phyloP scores from a whole-genome alignment of 1,139 yeast genomes.

The Taphrina flavorubra region DNA sequence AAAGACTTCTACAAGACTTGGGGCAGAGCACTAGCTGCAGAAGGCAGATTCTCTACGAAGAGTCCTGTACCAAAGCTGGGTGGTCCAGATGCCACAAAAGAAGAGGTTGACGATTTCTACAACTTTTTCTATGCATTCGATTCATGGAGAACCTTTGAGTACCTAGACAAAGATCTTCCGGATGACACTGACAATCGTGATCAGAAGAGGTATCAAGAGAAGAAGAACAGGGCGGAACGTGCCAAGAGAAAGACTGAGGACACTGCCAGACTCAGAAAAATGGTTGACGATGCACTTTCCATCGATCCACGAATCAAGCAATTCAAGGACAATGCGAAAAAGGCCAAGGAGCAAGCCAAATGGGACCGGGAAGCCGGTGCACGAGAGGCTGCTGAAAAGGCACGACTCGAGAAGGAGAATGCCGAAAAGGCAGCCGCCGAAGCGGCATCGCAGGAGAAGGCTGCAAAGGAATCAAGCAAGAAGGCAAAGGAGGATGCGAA shows the following conservation, averaged over 20 bases:
- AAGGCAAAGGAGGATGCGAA: conserved; percentile 91
- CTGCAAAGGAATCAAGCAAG: conserved; percentile 77
- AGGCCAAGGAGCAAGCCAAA: conserved; percentile 90
- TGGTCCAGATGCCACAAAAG: conserved; percentile 67
- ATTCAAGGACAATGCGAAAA: conserved; percentile 93
- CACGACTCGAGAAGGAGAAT: conserved; percentile 82
- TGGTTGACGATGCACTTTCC: conserved; percentile 83
- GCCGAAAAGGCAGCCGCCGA: conserved; percentile 81
- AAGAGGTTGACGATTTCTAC: conserved; percentile 88
- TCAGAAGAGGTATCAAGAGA: conserved; percentile 97
- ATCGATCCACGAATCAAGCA: conserved; percentile 94
- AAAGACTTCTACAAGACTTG: conserved; percentile 73
- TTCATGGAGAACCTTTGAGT: conserved; percentile 98
- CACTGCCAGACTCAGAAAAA: conserved; percentile 82
- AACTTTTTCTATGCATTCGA: conserved; percentile 93
- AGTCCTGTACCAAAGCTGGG: conserved; percentile 90
- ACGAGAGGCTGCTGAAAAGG: conserved; percentile 90
- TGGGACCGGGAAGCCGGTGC: conserved; percentile 99
- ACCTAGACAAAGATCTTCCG: conserved; percentile 98
- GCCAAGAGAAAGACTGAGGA: conserved; percentile 98
- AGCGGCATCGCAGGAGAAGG: conserved; percentile 64
- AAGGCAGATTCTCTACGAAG: conserved; percentile 87
- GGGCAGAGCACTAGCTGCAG: conserved; percentile 90
- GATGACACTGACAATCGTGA: conserved; percentile 99
- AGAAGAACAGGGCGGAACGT: conserved; percentile 95